These are phyloP conservation scores for Tylopilus vinaceipallidus DNA, from an alignment of 768 basidiomycete species.

Conservation along the genomic window DNA sequence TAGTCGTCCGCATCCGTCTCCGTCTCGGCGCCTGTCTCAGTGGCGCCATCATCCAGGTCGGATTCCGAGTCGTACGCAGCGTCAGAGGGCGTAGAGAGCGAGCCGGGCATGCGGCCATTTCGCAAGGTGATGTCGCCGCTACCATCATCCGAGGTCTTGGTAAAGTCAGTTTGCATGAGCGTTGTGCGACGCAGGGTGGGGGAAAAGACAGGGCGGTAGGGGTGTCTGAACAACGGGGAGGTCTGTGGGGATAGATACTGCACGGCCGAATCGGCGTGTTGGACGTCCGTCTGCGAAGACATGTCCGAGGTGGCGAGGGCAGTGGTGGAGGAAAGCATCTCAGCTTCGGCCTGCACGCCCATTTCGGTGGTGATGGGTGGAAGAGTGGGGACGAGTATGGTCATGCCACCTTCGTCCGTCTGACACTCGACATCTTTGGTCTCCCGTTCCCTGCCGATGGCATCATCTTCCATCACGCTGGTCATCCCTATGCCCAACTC, in stretches of 20 bases:
- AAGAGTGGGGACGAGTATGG: conserved; percentile 29
- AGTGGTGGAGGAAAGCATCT: conserved; percentile 16
- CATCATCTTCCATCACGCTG: conserved; percentile 38
- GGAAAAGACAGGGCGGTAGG: conserved; percentile 24
- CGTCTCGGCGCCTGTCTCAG: conserved; percentile 65
- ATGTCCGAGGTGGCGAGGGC: conserved; percentile 32
- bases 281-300: conserved; percentile 49
- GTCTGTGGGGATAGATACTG: conserved; percentile 47
- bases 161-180: conserved; percentile 46
- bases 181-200: conserved; percentile 42
- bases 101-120: conserved; percentile 18
- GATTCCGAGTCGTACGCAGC: conserved; percentile 45
- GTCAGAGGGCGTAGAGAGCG: conserved; percentile 22
- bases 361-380: conserved; percentile 35
- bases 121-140: conserved; percentile 38
- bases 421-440: conserved; percentile 65
- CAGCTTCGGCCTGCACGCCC: conserved; percentile 40
- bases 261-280: conserved; percentile 42
- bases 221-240: conserved; percentile 24
- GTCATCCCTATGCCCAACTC: conserved; percentile 56
- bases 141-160: conserved; percentile 36
- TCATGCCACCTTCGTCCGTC: conserved; percentile 48
- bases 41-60: conserved; percentile 40
- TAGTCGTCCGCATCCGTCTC: conserved; percentile 74
- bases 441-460: conserved; percentile 45